Percentiles rank a stretch among this genome's conserved stretches.
Evolutionary conservation across 768 basidiomycete species (phyloP).

Genomic region (Leccinum broughii): DNA sequence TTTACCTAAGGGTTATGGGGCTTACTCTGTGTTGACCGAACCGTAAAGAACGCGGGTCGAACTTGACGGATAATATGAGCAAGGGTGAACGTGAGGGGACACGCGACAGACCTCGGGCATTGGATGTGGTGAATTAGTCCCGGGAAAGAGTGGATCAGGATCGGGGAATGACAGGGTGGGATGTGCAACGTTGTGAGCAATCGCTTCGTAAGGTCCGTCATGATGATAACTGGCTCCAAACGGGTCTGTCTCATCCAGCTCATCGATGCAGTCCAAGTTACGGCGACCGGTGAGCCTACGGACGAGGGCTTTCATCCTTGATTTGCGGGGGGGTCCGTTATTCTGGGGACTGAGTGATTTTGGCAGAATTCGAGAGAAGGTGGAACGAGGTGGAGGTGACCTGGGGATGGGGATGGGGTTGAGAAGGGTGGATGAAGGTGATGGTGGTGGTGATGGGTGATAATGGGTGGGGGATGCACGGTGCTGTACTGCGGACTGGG

Average conservation of each 20-base stretch:
- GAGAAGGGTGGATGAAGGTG: background rate
- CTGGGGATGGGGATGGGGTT: background rate
- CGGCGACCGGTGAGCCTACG: conserved; percentile 27
- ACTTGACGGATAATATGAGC: conserved; percentile 19
- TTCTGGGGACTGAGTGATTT: conserved; percentile 3
- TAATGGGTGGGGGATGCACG: conserved; percentile 1
- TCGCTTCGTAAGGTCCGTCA: conserved; percentile 73
- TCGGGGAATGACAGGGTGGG: conserved; percentile 12
- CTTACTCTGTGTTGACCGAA: conserved; percentile 22
- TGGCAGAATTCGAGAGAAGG: background rate
- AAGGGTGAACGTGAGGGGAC: conserved; percentile 2
- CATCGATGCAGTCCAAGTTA: conserved; percentile 69
- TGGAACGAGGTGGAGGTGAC: background rate
- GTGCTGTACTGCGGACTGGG: background rate
- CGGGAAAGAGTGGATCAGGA: conserved; percentile 2
- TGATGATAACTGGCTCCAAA: conserved; percentile 66
- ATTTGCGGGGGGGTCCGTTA: conserved; percentile 14
- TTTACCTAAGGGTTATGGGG: background rate
- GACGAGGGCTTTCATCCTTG: conserved; percentile 29
- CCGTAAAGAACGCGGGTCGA: conserved; percentile 8
- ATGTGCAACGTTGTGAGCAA: conserved; percentile 29
- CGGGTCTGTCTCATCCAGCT: conserved; percentile 75
- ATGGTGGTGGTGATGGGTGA: background rate
- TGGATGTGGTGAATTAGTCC: conserved; percentile 1
- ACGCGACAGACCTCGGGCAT: conserved; percentile 26